Conservation (phyloP, 345 rosid genomes). For the Clarkia xantiana region DNA sequence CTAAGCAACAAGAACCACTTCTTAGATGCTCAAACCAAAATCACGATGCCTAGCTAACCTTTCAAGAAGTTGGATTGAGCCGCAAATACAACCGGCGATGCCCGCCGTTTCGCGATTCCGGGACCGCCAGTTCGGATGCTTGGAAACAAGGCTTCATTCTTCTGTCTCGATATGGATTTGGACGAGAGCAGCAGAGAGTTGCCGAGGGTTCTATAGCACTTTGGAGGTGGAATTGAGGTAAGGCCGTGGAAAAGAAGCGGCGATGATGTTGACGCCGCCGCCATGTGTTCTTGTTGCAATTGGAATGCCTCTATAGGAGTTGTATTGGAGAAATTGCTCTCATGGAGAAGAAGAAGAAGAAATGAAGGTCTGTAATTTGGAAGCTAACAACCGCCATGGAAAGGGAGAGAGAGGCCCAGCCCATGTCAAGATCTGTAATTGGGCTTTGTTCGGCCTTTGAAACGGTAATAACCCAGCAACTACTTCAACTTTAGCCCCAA, state of each 20-base stretch:
- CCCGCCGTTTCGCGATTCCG: constrained; percentile 3
- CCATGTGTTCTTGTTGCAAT: not conserved
- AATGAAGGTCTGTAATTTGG: too few species aligned
- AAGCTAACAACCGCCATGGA: too few species aligned
- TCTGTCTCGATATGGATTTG: not conserved
- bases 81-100: constrained; percentile 6
- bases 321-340: too few species aligned
- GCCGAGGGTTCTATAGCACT: not conserved
- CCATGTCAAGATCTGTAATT: too few species aligned
- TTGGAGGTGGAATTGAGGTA: not conserved
- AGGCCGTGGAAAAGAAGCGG: not conserved
- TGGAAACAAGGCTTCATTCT: not conserved
- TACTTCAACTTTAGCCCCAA: too few species aligned
- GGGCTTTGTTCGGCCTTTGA: too few species aligned
- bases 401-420: too few species aligned
- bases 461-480: too few species aligned
- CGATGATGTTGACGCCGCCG: not conserved
- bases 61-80: constrained; percentile 8
- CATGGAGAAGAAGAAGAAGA: too few species aligned
- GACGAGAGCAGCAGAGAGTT: constrained; percentile 1
- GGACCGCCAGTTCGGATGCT: not conserved
- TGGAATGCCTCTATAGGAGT: not conserved
- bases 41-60: not conserved
- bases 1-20: not conserved
- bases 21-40: not conserved